phyloP scores from a whole-genome alignment of 208 protist genomes.

The Leishmania amazonensis region DNA sequence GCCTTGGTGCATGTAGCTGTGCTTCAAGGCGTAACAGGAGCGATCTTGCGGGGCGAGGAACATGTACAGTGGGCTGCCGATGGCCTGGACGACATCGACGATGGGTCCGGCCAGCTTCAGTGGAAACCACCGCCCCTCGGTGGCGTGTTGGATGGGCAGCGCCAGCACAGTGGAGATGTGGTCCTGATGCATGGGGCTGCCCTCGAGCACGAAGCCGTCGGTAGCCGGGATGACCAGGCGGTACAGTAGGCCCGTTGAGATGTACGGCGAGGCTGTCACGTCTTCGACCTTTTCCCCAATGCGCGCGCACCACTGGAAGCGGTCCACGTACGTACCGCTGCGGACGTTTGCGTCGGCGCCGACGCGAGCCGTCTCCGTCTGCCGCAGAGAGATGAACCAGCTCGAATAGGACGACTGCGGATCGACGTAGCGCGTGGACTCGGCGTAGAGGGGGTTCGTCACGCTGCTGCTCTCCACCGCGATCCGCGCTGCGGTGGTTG shows the following conservation, averaged over 20 bases:
- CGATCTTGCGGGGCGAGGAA: constrained; percentile 53
- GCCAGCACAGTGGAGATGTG: constrained; percentile 33
- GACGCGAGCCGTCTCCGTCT: constrained; percentile 50
- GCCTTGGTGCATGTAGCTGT: constrained; percentile 39
- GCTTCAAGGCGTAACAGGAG: constrained; percentile 54
- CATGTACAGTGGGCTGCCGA: constrained; percentile 65
- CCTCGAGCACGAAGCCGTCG: constrained; percentile 47
- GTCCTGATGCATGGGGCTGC: background rate
- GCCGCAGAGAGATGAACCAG: constrained; percentile 61
- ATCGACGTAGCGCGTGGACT: constrained; percentile 60
- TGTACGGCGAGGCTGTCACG: constrained; percentile 23
- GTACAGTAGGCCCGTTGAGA: constrained; percentile 63
- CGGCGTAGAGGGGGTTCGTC: constrained; percentile 14
- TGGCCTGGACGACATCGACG: constrained; percentile 44
- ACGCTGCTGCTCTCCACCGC: background rate
- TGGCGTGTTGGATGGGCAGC: constrained; percentile 45
- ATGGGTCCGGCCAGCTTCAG: constrained; percentile 59
- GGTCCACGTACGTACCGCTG: constrained; percentile 33
- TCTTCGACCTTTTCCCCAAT: constrained; percentile 34
- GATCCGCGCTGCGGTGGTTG: constrained; percentile 17
- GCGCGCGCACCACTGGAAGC: constrained; percentile 77
- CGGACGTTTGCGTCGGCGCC: constrained; percentile 29
- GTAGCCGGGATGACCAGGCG: constrained; percentile 49
- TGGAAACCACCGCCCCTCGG: constrained; percentile 56
- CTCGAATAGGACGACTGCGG: constrained; percentile 57